A percentile compares a stretch with the other conserved stretches of the same genome.
Evolutionary conservation across 805 yeast species (phyloP).

Genomic region (Candida maltosa): DNA sequence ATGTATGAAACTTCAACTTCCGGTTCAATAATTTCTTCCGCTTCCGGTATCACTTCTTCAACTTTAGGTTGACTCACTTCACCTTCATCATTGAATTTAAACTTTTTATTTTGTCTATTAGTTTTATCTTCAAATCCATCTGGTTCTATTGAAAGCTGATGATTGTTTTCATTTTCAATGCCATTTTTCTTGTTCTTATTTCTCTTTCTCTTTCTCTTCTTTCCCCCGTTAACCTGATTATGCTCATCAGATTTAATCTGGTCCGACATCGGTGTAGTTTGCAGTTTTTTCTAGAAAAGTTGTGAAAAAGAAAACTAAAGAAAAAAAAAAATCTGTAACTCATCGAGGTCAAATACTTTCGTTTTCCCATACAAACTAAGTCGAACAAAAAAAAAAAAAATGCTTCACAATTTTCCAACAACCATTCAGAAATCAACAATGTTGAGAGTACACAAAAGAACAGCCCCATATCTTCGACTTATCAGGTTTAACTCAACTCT

Average conservation of each 20-base stretch:
- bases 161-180: not conserved
- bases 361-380: too few relatives aligned
- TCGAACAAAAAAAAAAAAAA: slow-evolving; percentile 1
- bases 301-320: not conserved
- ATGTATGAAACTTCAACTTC: not conserved
- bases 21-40: not conserved
- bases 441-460: not conserved
- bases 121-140: slow-evolving; percentile 3
- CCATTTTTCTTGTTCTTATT: slow-evolving; percentile 15
- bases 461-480: not conserved
- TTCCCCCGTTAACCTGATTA: slow-evolving; percentile 4
- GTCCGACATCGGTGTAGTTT: not conserved
- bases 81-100: slow-evolving; percentile 17
- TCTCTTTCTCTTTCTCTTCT: slow-evolving; percentile 30
- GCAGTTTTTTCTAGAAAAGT: not conserved
- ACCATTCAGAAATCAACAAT: too few relatives aligned
- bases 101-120: slow-evolving; percentile 20
- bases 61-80: not conserved
- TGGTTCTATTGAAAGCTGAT: not conserved
- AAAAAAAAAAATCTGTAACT: slow-evolving; percentile 4
- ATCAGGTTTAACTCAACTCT: slow-evolving; percentile 5
- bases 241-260: slow-evolving; percentile 6
- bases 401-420: not conserved
- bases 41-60: slow-evolving; percentile 1
- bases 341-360: too few relatives aligned